Base-by-base conservation (phyloP, 352 stramenopile genomes). In the Pythium apleroticum region DNA sequence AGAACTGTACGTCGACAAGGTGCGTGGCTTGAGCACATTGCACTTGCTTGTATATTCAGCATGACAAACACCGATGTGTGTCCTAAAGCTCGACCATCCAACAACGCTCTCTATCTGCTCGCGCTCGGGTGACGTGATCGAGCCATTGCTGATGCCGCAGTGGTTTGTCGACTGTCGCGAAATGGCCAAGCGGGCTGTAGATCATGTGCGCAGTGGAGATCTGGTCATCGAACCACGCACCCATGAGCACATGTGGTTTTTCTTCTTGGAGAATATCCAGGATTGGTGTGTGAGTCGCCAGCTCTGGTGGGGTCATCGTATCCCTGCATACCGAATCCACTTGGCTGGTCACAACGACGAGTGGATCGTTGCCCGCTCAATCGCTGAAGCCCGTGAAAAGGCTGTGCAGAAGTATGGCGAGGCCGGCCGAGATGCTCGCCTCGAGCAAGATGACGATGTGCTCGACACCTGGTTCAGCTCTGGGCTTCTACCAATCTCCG, bases 401-500 rank as follows among this genome's bases (percentile, higher is more conserved):
- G 97, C 97, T 3, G 78, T 93, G n/a, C 66, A 73, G 33, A 75
- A 90, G 27, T 81, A 99, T 25, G 85, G 85, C 27, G 88, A 82
- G 30, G 58, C 76, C 22, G 69, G 86, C 20, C 72, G 85, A 22
- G 75, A 97, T 37, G 76, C 97, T 39, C 74, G 89, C 24, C 74
- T 99, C 25, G 85, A 98, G 59, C 95, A 99, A 71, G 98, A 99
- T 75, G 82, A 93, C 45, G 98, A 99, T 72, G 98, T 99, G 35
- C 86, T 99, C n/a, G 98, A 99, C 75, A 99, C 98, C 10, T 99
- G 98, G 98, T 99, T 99, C 77, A 98, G 89, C 57, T 99, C 95
- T 20, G 98, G 95, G 24, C 84, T 99, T 2, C 97, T 99, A 27
- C 98, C 98, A 25, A 65, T 96, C 20, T 92, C 88, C 1, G 81